phyloP scores from a whole-genome alignment of 2,329 filamentous ascomycete species.

The Nothopassalora personata region DNA sequence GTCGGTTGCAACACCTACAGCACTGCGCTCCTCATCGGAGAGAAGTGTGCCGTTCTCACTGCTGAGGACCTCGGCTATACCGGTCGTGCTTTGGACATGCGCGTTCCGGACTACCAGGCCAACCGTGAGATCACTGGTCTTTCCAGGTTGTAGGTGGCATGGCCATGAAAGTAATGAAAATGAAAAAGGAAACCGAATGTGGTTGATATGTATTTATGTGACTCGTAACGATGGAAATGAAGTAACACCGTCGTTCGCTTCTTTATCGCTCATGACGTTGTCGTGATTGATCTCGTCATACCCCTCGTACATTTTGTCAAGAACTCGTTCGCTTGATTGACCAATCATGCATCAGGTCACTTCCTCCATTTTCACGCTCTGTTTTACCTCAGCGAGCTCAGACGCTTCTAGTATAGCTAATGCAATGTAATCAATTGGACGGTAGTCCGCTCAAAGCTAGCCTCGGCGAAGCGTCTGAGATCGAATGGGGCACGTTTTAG shows the following conservation, averaged over 20 bases:
- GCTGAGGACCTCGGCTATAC: constrained; percentile 71
- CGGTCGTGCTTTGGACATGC: constrained; percentile 70
- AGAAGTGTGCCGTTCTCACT: constrained; percentile 65
- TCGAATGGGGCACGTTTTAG: too few species aligned
- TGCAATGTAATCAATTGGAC: too few species aligned
- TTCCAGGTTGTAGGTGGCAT: constrained; percentile 35
- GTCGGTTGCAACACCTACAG: constrained; percentile 60
- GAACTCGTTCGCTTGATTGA: not conserved
- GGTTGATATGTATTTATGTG: not conserved
- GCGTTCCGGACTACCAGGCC: constrained; percentile 51
- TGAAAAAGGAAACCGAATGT: not conserved
- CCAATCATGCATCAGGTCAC: not conserved
- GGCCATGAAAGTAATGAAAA: not conserved
- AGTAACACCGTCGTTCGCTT: not conserved
- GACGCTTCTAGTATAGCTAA: too few species aligned
- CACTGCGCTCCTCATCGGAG: constrained; percentile 68
- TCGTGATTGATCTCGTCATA: not conserved
- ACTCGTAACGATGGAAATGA: not conserved
- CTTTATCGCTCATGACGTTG: not conserved
- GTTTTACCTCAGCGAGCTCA: too few species aligned
- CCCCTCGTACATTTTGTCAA: not conserved
- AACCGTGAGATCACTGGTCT: constrained; percentile 42
- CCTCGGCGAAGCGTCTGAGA: too few species aligned
- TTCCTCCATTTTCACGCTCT: too few species aligned
- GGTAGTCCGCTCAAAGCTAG: too few species aligned